phyloP scores from a whole-genome alignment of 768 basidiomycete genomes.

The Boletus vermiculosoides region DNA sequence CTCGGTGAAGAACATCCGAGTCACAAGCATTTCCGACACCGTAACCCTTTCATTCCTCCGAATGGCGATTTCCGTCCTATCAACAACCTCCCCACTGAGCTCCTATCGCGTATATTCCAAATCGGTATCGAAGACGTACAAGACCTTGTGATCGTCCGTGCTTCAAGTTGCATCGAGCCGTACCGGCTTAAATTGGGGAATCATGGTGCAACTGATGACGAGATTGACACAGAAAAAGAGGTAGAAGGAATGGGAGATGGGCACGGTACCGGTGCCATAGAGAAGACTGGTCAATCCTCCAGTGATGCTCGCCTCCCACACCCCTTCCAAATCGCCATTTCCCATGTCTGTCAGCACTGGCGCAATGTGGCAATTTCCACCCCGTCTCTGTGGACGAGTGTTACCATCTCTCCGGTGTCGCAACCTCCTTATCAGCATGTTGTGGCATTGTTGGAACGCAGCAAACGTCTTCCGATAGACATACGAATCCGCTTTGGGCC shows the following conservation, averaged over 20 bases:
- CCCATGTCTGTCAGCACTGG: background rate
- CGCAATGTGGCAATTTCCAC: background rate
- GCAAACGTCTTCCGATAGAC: background rate
- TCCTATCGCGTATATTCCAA: background rate
- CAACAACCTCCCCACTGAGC: background rate
- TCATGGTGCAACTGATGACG: too few relatives aligned
- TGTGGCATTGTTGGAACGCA: background rate
- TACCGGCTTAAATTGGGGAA: too few relatives aligned
- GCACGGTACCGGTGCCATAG: background rate
- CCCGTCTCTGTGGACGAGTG: background rate
- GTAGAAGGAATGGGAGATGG: background rate
- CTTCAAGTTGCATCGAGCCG: too few relatives aligned
- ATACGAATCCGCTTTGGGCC: background rate
- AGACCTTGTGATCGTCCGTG: background rate
- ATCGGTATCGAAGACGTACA: background rate
- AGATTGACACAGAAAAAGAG: background rate
- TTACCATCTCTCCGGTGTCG: background rate
- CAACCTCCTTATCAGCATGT: background rate
- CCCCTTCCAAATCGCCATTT: background rate
- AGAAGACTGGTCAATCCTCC: background rate
- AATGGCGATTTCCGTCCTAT: background rate
- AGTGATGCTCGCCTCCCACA: background rate
- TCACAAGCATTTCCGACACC: background rate
- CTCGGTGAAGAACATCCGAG: background rate
- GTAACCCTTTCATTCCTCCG: background rate